Base-by-base conservation (phyloP, 352 stramenopile genomes). In the Globisporangium okanoganense region DNA sequence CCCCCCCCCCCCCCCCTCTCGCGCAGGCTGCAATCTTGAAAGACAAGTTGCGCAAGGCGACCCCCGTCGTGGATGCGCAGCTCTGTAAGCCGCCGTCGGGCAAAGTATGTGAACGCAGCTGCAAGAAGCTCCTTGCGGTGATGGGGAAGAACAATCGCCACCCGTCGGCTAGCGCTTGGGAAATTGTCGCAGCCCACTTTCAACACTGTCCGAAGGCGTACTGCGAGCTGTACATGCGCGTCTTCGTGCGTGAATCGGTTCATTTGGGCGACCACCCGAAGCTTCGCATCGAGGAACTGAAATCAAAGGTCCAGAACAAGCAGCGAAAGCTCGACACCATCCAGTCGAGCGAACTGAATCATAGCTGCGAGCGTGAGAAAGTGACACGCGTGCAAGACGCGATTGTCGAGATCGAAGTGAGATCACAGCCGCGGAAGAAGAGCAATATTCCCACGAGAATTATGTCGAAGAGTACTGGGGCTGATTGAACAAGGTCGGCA, bases 191-290 rank as follows among this genome's bases (percentile, higher is more conserved):
- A 53, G 78, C 75, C 8, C 78, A 90, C 57, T 85, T 66, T 3
- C 78, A 85, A 53, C 72, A 69, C 18, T 90, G 80, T 51, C 58
- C 74, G 58, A 86, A 90, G 66, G 40, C 63, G 18, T 66, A 85
- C 43, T 90, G 80, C 54, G 76, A 90, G 67, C 85, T 90, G 45
- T 76, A 73, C 35, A 82, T 76, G 56, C 79, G 78, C 40, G 75
- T 90, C 41, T 72, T 87, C 67, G 62, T 87, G 8, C 73, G 78
- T 18, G 79, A 90, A 53, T 87, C 73, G 18, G 78, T 82, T 69
- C 72, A 90, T 74, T 87, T 83, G 62, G 71, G 87, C 36, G 74
- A 88, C 27, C 70, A 82, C 56, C 76, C 76, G 61, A 76, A 83
- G 50, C 64, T 81, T 24, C 67, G 79, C 60, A 61, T 86, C n/a